These are phyloP conservation scores for Pleurotus citrinopileatus DNA, from an alignment of 768 basidiomycete genomes.

Conservation along the genomic window DNA sequence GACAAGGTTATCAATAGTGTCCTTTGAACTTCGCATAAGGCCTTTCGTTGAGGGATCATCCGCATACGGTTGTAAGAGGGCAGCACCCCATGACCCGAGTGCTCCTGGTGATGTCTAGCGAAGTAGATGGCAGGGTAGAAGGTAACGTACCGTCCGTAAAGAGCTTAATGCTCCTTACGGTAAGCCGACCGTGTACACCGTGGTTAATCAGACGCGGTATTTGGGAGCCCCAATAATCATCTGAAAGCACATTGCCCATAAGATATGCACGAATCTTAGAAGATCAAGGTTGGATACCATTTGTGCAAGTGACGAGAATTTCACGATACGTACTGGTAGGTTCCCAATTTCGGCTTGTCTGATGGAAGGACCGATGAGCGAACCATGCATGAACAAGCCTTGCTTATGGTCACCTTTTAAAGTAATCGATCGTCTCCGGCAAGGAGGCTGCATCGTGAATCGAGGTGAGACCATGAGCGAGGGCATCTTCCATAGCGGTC, in stretches of 20 bases:
- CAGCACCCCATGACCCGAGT: constrained; percentile 90
- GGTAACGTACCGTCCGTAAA: constrained; percentile 63
- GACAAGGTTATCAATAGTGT: constrained; percentile 51
- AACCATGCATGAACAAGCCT: neutral
- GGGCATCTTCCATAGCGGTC: constrained; percentile 62
- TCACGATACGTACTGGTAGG: constrained; percentile 62
- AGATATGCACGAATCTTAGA: constrained; percentile 56
- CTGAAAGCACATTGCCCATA: constrained; percentile 52
- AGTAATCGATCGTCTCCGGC: constrained; percentile 57
- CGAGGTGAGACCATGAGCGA: constrained; percentile 78
- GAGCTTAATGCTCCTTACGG: constrained; percentile 67
- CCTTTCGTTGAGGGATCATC: constrained; percentile 75
- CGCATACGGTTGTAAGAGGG: constrained; percentile 79
- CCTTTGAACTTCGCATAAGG: constrained; percentile 58
- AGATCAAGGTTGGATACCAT: neutral
- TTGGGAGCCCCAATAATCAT: constrained; percentile 60
- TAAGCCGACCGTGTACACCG: constrained; percentile 51
- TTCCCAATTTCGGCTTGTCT: constrained; percentile 69
- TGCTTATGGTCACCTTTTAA: constrained; percentile 44
- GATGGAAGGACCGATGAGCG: neutral
- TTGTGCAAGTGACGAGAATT: neutral
- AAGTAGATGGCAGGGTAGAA: neutral
- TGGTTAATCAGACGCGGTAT: constrained; percentile 60
- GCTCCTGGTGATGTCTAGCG: constrained; percentile 50
- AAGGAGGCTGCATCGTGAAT: constrained; percentile 78